Base-by-base conservation (phyloP, 2,329 filamentous ascomycete genomes). In the Diplodia seriata region DNA sequence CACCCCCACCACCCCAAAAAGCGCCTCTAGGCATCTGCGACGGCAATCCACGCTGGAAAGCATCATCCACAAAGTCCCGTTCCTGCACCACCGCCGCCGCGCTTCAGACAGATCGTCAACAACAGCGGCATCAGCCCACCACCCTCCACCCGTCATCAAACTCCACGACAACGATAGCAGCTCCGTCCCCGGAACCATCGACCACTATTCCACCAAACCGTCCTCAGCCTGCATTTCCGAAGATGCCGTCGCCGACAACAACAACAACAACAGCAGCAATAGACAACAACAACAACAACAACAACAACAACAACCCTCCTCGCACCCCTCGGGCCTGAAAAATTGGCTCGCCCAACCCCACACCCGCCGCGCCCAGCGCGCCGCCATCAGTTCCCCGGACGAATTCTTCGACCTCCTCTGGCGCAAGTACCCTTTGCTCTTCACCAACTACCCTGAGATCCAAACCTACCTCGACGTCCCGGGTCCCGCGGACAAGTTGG, bases 401-500 rank as follows among this genome's bases (percentile, higher is more conserved):
- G 26, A 50, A 4, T 62, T 43, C 18, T 40, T 43, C 43, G 57
- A 29, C 23, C 15, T 18, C 5, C 31, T 62, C 43, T 26, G 14
- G 8, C 8, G 18, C 15, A 23, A 50, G 20, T 14, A n/a, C 40
- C 57, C 40, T 40, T 43, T 59, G 23, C 57, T 62, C 29, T 33
- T 62, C 57, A 23, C 57, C 47, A 63, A 63, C 47, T 14, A 23
- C 5, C 11, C 29, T 47, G 47, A 31, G 8, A n/a, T 49, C 40
- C 11, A n/a, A 12, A 9, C 14, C 1, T 51, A 51, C 31, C 12
- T 63, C n/a, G 47, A 38, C 31, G 2, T 11, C 7, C 59, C 40
- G 20, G 57, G 57, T 9, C 57, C 57, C 8, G 31, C 36, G 14
- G 43, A 62, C 43, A 49, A 50, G 57, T 26, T 62, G 11, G 57